Evolutionary conservation across 1,139 yeast species (phyloP), one percentile per base, ranked within the genome.

Genomic region (Blastobotrys apis): DNA sequence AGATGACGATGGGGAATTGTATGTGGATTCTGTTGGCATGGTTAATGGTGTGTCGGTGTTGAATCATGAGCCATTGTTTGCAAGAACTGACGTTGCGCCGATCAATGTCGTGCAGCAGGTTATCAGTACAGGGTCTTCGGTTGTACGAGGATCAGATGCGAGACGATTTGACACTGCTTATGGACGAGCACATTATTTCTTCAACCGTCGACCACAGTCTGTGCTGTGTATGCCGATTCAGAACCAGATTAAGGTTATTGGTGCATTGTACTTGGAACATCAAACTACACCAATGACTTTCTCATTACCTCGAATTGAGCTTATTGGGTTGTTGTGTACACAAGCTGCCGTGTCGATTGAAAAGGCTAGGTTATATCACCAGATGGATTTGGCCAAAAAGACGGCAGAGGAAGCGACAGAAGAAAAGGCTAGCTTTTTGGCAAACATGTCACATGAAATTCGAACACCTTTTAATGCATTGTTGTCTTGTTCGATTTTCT

Each of bases 321-420:
- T 75, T 36, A 60, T 73, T n/a, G 67, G 66, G 15, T 62, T 77
- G 47, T 61, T 77, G 36, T 72, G 79, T 49, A 69, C 77, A 0
- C 81, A 76, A 53, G 79, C 80, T 3, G 76, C 78, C 0, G 78
- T 76, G 19, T 72, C 80, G 1, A 60, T 77, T 27, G 74, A 72
- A 19, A 76, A 77, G 47, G 72, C 78, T 0, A 65, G 67, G 29
- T 58, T 77, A 15, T 75, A 75, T 52, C 59, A 67, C 9, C 77
- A 74, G 52, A 73, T 77, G 73, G 76, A 72, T 53, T 49, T 71
- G 21, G 80, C 81, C 3, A 76, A 74, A 55, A 65, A 68, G 48
- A 74, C 78, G 2, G 81, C 81, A 0, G 81, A 77, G 52, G 80
- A 74, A 44, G 81, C 81, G 1, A 77, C 80, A 0, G 77, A 75